Base-by-base conservation (phyloP, 192 early-diverging fungal species). In the Mortierella claussenii region DNA sequence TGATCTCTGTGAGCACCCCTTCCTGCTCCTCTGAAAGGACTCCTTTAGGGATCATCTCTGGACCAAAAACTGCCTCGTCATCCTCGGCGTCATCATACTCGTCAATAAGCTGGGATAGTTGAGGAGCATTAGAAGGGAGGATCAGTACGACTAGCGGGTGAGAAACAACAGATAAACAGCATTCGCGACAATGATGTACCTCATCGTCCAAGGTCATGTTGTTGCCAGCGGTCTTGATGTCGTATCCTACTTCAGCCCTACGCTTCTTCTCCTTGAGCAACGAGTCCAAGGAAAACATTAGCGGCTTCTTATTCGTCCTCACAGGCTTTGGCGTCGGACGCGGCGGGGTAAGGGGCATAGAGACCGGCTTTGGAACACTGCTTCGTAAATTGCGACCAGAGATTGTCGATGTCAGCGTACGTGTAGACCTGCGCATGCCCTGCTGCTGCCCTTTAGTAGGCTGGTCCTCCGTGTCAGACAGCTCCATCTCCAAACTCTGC, bases 221-320 rank as follows among this genome's bases (percentile, higher is more conserved):
- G 4, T n/a, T 55, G n/a, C 37, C 51, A 4, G 57, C 51, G n/a
- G 44, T 21, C 9, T 66, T 21, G 20, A 76, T 11, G 24, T 76
- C 64, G n/a, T 76, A 76, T 17, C 73, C 73, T 26, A 48, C 20
- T 12, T 60, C 21, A 1, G 28, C 64, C 21, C 32, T 66, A 28
- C 64, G 73, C 10, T 66, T 55, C 46, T 76, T 76, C 30, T 76
- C 73, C 28, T 67, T 76, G 17, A 76, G 46, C 8, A 76, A 44
- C 8, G 47, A 48, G 18, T 61, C 73, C 3, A 76, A 56, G 1
- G 73, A 76, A 50, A 67, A 75, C 0, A 61, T 24, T 0, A 23
- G 3, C 2, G 55, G 17, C 20, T 63, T 66, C 44, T 36, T 50
- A 10, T 36, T 34, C 1, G 52, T 23, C 24, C 20, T 60, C 12